A percentile compares a stretch with the other conserved stretches of the same genome.
phyloP scores from a whole-genome alignment of 2,329 filamentous ascomycete genomes.

The Thermothelomyces thermophilus region DNA sequence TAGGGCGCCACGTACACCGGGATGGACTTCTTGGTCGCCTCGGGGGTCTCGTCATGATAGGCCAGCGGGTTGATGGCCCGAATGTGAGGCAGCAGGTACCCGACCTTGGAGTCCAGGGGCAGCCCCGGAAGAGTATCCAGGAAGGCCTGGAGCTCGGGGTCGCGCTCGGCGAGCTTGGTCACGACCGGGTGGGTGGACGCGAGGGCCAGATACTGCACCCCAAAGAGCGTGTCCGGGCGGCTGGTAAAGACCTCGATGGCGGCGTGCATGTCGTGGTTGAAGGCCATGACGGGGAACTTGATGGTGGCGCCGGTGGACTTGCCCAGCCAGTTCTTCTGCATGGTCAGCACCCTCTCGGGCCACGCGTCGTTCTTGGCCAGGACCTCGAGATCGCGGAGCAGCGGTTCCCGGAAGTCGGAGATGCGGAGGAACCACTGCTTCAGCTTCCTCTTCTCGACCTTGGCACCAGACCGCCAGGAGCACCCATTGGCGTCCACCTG shows the following conservation, averaged over 20 bases:
- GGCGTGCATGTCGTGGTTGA: constrained; percentile 35
- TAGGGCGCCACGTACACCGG: constrained; percentile 81
- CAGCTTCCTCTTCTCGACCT: constrained; percentile 70
- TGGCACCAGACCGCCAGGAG: constrained; percentile 82
- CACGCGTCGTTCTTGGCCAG: constrained; percentile 60
- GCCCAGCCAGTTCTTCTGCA: constrained; percentile 86
- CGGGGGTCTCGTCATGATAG: constrained; percentile 44
- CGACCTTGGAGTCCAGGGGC: constrained; percentile 53
- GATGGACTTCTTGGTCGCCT: constrained; percentile 49
- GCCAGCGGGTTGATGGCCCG: constrained; percentile 61
- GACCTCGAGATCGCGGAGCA: constrained; percentile 63
- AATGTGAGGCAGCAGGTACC: constrained; percentile 59
- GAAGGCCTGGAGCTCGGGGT: constrained; percentile 60
- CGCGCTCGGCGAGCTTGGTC: constrained; percentile 48
- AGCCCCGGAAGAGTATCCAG: constrained; percentile 54
- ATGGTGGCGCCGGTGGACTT: constrained; percentile 67
- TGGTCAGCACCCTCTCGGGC: constrained; percentile 75
- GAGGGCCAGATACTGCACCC: constrained; percentile 77
- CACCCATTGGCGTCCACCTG: constrained; percentile 81
- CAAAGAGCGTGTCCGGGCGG: constrained; percentile 78
- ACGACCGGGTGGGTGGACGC: constrained; percentile 68
- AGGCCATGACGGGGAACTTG: constrained; percentile 56
- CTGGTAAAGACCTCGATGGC: constrained; percentile 74
- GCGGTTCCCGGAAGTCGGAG: constrained; percentile 65
- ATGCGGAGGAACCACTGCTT: constrained; percentile 91